phyloP scores from a whole-genome alignment of 352 stramenopile species.

The Pythium myriotylum region DNA sequence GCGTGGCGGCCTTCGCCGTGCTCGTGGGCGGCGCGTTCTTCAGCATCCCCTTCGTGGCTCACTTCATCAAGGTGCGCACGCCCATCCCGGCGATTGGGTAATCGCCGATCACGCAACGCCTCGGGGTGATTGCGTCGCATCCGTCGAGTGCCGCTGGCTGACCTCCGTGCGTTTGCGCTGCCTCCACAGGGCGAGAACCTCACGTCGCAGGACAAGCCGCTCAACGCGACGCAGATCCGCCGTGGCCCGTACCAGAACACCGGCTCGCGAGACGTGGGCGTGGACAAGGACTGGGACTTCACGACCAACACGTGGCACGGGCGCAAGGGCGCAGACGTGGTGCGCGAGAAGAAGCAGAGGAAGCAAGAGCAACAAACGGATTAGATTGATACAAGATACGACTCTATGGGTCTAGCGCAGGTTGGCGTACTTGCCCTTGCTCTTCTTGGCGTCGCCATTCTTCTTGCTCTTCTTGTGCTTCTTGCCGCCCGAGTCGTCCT shows the following conservation, averaged over 20 bases:
- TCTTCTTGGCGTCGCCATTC: conserved; percentile 41
- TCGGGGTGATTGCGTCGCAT: neutral
- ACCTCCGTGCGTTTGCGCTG: neutral
- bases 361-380: neutral
- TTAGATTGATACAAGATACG: conserved; percentile 6
- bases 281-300: conserved; percentile 85
- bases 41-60: conserved; percentile 69
- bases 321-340: conserved; percentile 38
- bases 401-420: conserved; percentile 25
- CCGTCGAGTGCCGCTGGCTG: neutral
- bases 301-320: conserved; percentile 65
- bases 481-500: conserved; percentile 40
- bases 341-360: conserved; percentile 28
- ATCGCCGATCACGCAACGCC: neutral
- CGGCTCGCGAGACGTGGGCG: conserved; percentile 72
- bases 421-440: conserved; percentile 71
- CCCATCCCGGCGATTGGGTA: neutral
- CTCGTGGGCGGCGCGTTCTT: conserved; percentile 66
- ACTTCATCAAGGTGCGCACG: conserved; percentile 66
- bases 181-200: conserved; percentile 51
- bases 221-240: conserved; percentile 76
- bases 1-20: conserved; percentile 46
- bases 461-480: conserved; percentile 64
- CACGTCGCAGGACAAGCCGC: conserved; percentile 54
- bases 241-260: conserved; percentile 84